Conservation (phyloP, 805 yeast genomes). For the Kodamaea lidongshanica region DNA sequence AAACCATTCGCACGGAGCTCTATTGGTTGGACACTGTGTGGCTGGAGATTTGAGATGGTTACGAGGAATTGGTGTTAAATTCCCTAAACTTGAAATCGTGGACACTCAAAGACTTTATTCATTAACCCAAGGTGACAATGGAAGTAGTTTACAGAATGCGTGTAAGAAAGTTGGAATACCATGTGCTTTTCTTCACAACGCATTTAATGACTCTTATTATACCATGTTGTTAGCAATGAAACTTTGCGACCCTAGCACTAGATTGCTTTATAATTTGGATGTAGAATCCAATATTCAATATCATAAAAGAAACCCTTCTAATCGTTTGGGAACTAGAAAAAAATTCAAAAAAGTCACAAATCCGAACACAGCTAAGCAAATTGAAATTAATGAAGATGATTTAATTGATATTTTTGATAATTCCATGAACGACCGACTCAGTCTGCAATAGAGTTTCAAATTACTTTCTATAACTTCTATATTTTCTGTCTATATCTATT, state of each 20-base stretch:
- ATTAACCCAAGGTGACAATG: constrained; percentile 34
- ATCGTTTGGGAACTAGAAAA: too few species aligned
- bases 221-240: constrained; percentile 48
- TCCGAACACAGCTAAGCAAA: constrained; percentile 1
- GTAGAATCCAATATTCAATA: too few species aligned
- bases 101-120: constrained; percentile 49
- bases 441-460: too few species aligned
- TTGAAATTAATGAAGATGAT: constrained; percentile 1
- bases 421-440: too few species aligned
- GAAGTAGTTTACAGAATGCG: constrained; percentile 41
- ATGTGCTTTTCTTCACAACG: constrained; percentile 58
- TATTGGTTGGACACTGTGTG: constrained; percentile 57
- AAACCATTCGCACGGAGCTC: constrained; percentile 16
- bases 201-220: constrained; percentile 65
- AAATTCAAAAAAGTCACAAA: not conserved
- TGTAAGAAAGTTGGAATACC: constrained; percentile 47
- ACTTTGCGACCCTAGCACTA: constrained; percentile 35
- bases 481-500: too few species aligned
- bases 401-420: not conserved
- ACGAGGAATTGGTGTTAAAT: constrained; percentile 34
- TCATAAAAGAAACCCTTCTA: too few species aligned
- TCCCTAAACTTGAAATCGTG: constrained; percentile 30
- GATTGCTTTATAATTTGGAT: constrained; percentile 13
- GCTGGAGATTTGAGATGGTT: constrained; percentile 54
- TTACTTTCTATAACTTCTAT: too few species aligned